Conservation (phyloP, 352 stramenopile genomes). For the Phytopythium vexans region DNA sequence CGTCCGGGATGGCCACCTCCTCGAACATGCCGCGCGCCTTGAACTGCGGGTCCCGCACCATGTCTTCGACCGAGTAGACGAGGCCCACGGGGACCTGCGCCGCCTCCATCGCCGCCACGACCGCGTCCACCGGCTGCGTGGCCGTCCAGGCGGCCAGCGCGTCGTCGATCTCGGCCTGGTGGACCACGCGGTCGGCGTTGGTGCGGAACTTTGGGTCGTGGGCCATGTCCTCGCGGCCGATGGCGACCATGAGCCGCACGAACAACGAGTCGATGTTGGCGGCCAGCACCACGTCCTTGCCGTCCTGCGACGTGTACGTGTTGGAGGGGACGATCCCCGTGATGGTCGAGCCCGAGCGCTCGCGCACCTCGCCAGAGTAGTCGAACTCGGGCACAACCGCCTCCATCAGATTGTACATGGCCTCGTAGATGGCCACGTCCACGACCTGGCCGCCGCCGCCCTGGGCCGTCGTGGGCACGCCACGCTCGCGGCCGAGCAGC, state of each 20-base stretch:
- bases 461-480: slow-evolving; percentile 10
- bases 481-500: slow-evolving; percentile 65
- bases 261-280: slow-evolving; percentile 86
- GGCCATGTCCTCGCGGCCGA: slow-evolving; percentile 57
- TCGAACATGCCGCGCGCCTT: slow-evolving; percentile 78
- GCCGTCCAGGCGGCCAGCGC: slow-evolving; percentile 53
- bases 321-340: slow-evolving; percentile 87
- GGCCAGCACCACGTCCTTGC: slow-evolving; percentile 83
- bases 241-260: slow-evolving; percentile 72
- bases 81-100: slow-evolving; percentile 56
- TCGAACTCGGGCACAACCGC: slow-evolving; percentile 83
- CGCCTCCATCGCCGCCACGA: slow-evolving; percentile 60
- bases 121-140: slow-evolving; percentile 36
- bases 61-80: slow-evolving; percentile 82
- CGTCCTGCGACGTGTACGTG: slow-evolving; percentile 79
- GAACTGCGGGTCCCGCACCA: slow-evolving; percentile 70
- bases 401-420: slow-evolving; percentile 87
- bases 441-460: slow-evolving; percentile 61
- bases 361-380: slow-evolving; percentile 70
- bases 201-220: slow-evolving; percentile 53
- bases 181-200: slow-evolving; percentile 60
- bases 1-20: slow-evolving; percentile 45
- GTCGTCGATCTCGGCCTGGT: slow-evolving; percentile 62
- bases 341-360: slow-evolving; percentile 85
- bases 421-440: slow-evolving; percentile 87